Base-by-base conservation (phyloP, 352 stramenopile genomes). In the Saprolegnia parasitica region DNA sequence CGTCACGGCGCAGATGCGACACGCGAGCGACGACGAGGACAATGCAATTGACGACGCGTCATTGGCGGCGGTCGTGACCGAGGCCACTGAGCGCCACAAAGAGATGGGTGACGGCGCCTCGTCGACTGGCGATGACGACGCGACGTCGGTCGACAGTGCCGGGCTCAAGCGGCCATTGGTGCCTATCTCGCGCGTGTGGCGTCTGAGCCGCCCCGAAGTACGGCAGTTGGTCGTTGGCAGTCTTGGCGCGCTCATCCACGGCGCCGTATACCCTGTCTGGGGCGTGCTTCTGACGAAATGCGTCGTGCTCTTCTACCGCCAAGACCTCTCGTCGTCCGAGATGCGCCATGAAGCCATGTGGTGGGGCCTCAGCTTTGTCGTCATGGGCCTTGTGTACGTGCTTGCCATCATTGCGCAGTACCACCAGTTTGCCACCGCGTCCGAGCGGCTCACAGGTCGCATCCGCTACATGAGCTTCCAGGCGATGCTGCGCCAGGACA, bases 121-220 rank as follows among this genome's bases (percentile, higher is more conserved):
- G 21, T n/a, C 52, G 39, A 5, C 20, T 42, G 46, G 57, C 45
- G 20, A 26, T 5, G 8, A 15, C 35, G 42, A 9, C 11, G 42
- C 16, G 32, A 26, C 72, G 20, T 21, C 62, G 20, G 13, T 37
- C 15, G 4, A 37, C 56, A 63, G 65, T 37, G 68, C 72, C 1
- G n/a, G 15, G 21, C 18, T 35, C 21, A 40, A 63, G n/a, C 65
- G 45, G 3, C 39, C 45, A 21, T 35, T 40, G 18, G 35, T 72
- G n/a, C 65, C 68, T 1, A 78, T 83, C 72, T 56, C 46, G 60
- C 75, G 76, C 29, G 70, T 86, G 10, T 84, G 75, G 79, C 77
- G 74, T 42, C 72, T 84, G 74, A 81, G 75, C 10, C 26, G 76
- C 9, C 77, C 77, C 0, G 78, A 85, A 49, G 80, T 16, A 4